Evolutionary conservation across 768 basidiomycete genomes (phyloP).

Genomic region (Chlorophyllum brunneum): DNA sequence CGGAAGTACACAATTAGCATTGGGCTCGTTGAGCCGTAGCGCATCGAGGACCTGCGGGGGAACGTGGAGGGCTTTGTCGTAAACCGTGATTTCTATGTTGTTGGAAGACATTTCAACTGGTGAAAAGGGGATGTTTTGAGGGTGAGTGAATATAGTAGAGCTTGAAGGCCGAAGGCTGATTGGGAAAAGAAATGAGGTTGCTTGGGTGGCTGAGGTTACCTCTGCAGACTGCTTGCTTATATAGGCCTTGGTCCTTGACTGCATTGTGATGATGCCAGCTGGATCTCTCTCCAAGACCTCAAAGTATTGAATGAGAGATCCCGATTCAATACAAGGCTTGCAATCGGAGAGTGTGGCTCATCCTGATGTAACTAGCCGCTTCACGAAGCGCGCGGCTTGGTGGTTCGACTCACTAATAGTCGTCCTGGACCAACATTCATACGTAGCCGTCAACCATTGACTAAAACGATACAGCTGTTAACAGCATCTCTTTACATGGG

Average conservation of each 20-base stretch:
- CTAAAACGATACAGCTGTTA: background rate
- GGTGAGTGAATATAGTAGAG: background rate
- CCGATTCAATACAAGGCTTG: background rate
- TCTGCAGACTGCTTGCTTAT: background rate
- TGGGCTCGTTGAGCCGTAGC: slow-evolving; percentile 31
- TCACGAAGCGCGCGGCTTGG: too few species aligned
- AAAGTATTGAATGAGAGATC: too few species aligned
- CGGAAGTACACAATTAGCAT: slow-evolving; percentile 42
- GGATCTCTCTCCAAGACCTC: background rate
- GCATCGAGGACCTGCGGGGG: slow-evolving; percentile 33
- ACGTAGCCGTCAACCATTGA: background rate
- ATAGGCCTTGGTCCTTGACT: background rate
- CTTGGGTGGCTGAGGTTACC: too few species aligned
- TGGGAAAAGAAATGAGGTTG: background rate
- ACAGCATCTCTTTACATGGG: background rate
- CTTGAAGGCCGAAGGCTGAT: background rate
- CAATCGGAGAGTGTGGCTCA: too few species aligned
- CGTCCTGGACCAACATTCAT: background rate
- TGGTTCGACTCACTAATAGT: too few species aligned
- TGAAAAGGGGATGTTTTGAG: slow-evolving; percentile 4
- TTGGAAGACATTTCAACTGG: slow-evolving; percentile 1
- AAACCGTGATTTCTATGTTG: slow-evolving; percentile 16
- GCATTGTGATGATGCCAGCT: background rate
- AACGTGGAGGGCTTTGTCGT: slow-evolving; percentile 29
- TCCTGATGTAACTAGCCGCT: too few species aligned